Base-by-base conservation (phyloP, 1,284 basidiomycete species). In the Volvariella volvacea region DNA sequence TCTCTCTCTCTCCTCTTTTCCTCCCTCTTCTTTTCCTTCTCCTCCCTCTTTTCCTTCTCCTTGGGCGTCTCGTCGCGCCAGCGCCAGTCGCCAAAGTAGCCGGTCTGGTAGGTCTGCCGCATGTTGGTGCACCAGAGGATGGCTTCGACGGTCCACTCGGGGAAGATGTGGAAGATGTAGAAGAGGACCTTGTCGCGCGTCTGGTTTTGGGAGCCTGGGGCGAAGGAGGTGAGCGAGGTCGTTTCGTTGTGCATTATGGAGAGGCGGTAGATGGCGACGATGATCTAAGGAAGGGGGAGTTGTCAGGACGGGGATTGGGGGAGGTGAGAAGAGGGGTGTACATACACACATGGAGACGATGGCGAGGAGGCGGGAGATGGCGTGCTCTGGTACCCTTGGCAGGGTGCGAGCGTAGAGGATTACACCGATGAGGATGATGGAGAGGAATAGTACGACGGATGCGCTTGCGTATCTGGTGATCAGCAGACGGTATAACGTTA, bases 151-250 rank as follows among this genome's bases (percentile, higher is more conserved):
- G 67, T 21, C 65, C 64, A 71, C 50, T 74, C 72, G 1, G 68
- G 69, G 12, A 69, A 50, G 25, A 64, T 56, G 47, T 73, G 70
- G 44, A 71, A 64, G 10, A 70, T 47, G 51, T 74, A 74, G 54
- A 75, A 36, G 34, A 36, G 34, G 7, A 58, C 59, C 52, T 74
- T 73, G 16, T 59, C 61, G 10, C 42, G 43, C 2, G 56, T 39
- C 8, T 55, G 60, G 53, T 69, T 66, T 12, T 65, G 59, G 0
- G 66, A 59, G 17, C 59, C 66, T 10, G 63, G 61, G 0, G 47
- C 63, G 4, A 32, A 55, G 6, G 62, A 65, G 1, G 48, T 45
- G 4, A 71, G 52, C 0, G 67, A 62, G 4, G 56, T 56, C 1
- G 64, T 65, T 22, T 47, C 53, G 46, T 61, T 48, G 34, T 56